Base-by-base conservation (phyloP, 495 filamentous ascomycete species). In the Achaetomiella virescens region DNA sequence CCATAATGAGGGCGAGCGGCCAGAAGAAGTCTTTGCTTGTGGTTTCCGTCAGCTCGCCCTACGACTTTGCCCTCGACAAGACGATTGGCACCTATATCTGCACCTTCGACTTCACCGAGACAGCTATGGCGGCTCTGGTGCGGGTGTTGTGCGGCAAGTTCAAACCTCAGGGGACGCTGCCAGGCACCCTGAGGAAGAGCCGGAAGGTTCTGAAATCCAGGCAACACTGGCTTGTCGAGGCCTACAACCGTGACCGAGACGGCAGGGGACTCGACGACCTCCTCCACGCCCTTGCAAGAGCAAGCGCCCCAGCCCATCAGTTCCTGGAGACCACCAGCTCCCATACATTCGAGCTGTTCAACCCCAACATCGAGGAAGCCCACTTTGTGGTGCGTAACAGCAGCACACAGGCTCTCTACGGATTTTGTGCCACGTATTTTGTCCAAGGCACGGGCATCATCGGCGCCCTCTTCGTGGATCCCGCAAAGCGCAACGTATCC, bases 71-170 rank as follows among this genome's bases (percentile, higher is more conserved):
- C n/a, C 90, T 88, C 83, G 90, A 96, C 57, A 81, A 84, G 49
- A 79, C 84, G 3, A 88, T 96, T 27, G 86, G 86, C 9, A 95
- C 90, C 4, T 96, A 95, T 65, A 78, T 96, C 45, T 96, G 90
- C 71, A 96, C 90, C 0, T 96, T 91, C 63, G 90, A 96, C 72
- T 95, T 93, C 65, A 96, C 90, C 4, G 90, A 96, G 61, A 91
- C 88, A 0, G 90, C 90, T 21, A 80, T 95, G 74, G 81, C 84
- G 51, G 87, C 90, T 2, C 72, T 96, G 9, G 89, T 91, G 27
- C 84, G 90, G 42, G 85, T 87, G 6, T 67, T 96, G 2, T 90
- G 88, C 63, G 90, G 90, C 14, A 88, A 91, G 43, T 73, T 90
- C 52, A 73, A 78, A 1, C 86, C 90, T 0, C 82, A 79, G 36